Conservation (phyloP, 2,329 filamentous ascomycete genomes). For the Pseudohalonectria lignicola region DNA sequence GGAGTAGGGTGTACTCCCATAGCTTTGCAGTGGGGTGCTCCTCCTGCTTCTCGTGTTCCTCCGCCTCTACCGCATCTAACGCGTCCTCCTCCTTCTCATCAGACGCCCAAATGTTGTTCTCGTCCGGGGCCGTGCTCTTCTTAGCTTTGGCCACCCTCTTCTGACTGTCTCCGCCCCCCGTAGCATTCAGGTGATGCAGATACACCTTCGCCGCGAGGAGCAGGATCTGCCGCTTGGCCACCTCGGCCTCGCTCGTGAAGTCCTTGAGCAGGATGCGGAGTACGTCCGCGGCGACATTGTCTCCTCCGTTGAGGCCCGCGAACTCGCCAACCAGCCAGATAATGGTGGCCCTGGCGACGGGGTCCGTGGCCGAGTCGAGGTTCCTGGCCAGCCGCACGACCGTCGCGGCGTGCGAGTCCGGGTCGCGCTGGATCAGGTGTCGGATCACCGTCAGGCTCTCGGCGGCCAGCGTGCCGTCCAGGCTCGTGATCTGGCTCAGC, state of each 20-base stretch:
- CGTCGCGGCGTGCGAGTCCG: slow-evolving; percentile 68
- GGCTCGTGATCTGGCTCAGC: slow-evolving; percentile 75
- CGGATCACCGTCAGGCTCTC: slow-evolving; percentile 92
- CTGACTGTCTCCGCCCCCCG: too few species aligned
- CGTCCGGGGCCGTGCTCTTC: slow-evolving; percentile 10
- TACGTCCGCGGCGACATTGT: slow-evolving; percentile 90
- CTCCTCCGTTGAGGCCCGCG: slow-evolving; percentile 64
- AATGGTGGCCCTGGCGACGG: slow-evolving; percentile 84
- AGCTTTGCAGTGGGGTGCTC: slow-evolving; percentile 63
- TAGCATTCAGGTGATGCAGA: slow-evolving; percentile 64
- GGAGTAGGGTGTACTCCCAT: slow-evolving; percentile 74
- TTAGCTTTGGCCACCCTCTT: too few species aligned
- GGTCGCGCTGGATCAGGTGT: slow-evolving; percentile 88
- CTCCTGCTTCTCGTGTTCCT: slow-evolving; percentile 22
- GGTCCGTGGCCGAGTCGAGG: slow-evolving; percentile 76
- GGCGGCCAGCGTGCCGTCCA: slow-evolving; percentile 79
- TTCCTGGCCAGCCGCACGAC: slow-evolving; percentile 85
- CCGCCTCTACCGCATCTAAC: slow-evolving; percentile 7
- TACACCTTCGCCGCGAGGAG: slow-evolving; percentile 95
- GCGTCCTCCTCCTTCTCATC: too few species aligned
- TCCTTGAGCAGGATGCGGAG: slow-evolving; percentile 77
- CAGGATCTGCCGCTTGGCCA: slow-evolving; percentile 83
- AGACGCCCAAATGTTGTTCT: neutral
- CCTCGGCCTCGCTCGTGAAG: slow-evolving; percentile 74
- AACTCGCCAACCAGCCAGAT: slow-evolving; percentile 98